Evolutionary conservation across 352 stramenopile species (phyloP).

Genomic region (Peronospora belbahrii): DNA sequence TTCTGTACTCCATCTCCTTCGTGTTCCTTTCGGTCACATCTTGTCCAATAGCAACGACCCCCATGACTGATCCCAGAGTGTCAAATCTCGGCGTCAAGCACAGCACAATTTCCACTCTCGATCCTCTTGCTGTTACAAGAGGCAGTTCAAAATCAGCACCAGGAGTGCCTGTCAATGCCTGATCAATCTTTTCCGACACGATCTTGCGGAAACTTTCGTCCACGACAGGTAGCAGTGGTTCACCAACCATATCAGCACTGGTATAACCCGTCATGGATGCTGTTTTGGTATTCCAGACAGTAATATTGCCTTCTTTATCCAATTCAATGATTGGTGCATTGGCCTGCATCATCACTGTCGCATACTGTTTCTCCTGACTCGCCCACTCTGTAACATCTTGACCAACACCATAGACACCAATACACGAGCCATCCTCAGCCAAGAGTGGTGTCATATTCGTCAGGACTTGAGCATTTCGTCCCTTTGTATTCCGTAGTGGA

Average conservation of each 20-base stretch:
- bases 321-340: slow-evolving; percentile 74
- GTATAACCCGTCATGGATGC: slow-evolving; percentile 44
- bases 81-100: slow-evolving; percentile 50
- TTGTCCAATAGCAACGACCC: slow-evolving; percentile 49
- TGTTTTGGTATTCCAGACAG: slow-evolving; percentile 57
- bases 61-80: slow-evolving; percentile 26
- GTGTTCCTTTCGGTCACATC: slow-evolving; percentile 58
- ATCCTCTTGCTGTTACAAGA: slow-evolving; percentile 38
- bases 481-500: slow-evolving; percentile 35
- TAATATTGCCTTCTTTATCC: slow-evolving; percentile 59
- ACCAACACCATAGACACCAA: slow-evolving; percentile 47
- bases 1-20: slow-evolving; percentile 61
- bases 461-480: slow-evolving; percentile 38
- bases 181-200: slow-evolving; percentile 44
- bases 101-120: slow-evolving; percentile 42
- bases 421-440: slow-evolving; percentile 30
- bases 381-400: slow-evolving; percentile 45
- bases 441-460: slow-evolving; percentile 51
- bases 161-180: slow-evolving; percentile 36
- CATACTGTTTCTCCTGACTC: slow-evolving; percentile 50
- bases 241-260: slow-evolving; percentile 39
- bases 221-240: slow-evolving; percentile 38
- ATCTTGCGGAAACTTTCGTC: slow-evolving; percentile 34
- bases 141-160: slow-evolving; percentile 44
- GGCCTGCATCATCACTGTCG: slow-evolving; percentile 60